Conservation (phyloP, 345 rosid species). For the Gossypium anomalum region DNA sequence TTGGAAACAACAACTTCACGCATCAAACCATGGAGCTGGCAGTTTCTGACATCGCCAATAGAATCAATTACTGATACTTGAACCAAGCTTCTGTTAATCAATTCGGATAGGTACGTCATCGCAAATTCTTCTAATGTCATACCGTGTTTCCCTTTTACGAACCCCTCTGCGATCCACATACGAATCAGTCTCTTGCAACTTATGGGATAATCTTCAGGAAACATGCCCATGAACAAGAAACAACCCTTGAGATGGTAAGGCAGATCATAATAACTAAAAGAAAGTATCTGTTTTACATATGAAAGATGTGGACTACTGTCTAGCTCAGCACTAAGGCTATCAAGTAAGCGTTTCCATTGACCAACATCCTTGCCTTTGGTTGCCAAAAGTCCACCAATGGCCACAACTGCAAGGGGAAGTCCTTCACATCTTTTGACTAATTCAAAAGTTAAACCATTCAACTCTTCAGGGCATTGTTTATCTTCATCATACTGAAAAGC, state of each 20-base stretch:
- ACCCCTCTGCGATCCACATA: not conserved
- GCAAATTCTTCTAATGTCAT: not conserved
- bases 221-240: not conserved
- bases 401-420: not conserved
- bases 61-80: not conserved
- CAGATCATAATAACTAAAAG: not conserved
- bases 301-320: not conserved
- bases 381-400: not conserved
- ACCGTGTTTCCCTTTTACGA: not conserved
- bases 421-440: not conserved
- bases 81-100: not conserved
- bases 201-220: not conserved
- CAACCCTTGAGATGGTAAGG: not conserved
- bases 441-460: not conserved
- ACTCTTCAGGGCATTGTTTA: not conserved
- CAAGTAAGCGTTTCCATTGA: not conserved
- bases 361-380: not conserved
- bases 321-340: not conserved
- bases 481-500: not conserved
- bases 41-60: not conserved
- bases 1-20: not conserved
- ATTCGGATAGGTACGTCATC: not conserved
- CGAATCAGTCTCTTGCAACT: not conserved
- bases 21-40: not conserved
- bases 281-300: not conserved